phyloP scores from a whole-genome alignment of 257 asterid genomes.

The Anisodus tanguticus region DNA sequence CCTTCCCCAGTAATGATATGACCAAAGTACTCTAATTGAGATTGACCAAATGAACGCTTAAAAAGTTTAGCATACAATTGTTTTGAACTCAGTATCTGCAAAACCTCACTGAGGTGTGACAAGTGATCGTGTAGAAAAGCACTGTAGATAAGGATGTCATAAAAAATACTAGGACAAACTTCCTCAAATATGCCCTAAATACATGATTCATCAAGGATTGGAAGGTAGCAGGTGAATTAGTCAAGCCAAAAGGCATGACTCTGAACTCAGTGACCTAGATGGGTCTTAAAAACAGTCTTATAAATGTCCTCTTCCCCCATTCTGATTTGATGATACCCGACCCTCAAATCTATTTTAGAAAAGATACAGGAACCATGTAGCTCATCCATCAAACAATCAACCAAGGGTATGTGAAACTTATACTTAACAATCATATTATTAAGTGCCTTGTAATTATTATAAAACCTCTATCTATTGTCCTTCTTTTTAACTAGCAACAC shows the following conservation, averaged over 20 bases:
- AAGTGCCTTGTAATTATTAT: not conserved
- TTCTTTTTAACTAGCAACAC: too few species aligned
- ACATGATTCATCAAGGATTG: not conserved
- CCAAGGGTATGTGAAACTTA: not conserved
- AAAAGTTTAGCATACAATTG: not conserved
- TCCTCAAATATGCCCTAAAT: too few species aligned
- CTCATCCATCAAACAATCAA: conserved; percentile 19
- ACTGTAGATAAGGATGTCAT: too few species aligned
- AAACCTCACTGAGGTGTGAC: not conserved
- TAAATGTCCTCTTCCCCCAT: not conserved
- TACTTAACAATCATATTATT: not conserved
- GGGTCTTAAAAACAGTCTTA: not conserved
- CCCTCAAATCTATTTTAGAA: not conserved
- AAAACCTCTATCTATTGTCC: not conserved
- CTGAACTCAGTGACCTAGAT: not conserved
- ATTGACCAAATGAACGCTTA: too few species aligned
- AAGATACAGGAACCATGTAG: not conserved
- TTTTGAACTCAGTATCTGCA: not conserved
- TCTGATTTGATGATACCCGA: not conserved
- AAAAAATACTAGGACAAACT: too few species aligned
- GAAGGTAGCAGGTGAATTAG: not conserved
- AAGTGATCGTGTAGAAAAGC: too few species aligned
- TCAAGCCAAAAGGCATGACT: not conserved
- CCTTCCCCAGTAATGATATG: too few species aligned
- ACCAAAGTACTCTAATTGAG: too few species aligned